These are phyloP conservation scores for Centrapalus pauciflorus DNA, from an alignment of 129 eudicot species.

Conservation along the genomic window DNA sequence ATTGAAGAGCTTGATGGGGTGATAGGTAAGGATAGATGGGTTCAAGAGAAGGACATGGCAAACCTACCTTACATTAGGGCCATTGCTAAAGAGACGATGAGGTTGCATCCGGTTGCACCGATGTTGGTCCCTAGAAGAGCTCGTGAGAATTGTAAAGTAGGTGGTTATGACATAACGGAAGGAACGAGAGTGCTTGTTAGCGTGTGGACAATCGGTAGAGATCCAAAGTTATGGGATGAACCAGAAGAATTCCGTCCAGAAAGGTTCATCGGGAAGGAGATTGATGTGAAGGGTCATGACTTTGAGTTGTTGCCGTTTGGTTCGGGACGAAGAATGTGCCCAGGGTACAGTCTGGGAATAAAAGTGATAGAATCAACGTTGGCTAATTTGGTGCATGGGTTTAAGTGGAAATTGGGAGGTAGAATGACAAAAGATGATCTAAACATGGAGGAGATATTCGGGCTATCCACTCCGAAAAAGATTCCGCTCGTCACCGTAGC, in stretches of 20 bases:
- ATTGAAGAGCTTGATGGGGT: conserved; percentile 43
- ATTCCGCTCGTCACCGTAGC: conserved; percentile 34
- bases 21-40: conserved; percentile 27
- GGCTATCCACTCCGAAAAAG: conserved; percentile 53
- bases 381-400: conserved; percentile 60
- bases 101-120: conserved; percentile 41
- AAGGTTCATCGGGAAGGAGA: conserved; percentile 34
- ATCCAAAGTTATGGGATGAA: conserved; percentile 41
- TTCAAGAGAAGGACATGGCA: conserved; percentile 38
- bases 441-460: conserved; percentile 53
- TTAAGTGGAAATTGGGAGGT: conserved; percentile 39
- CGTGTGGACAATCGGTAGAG: conserved; percentile 48
- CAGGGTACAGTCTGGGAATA: conserved; percentile 34
- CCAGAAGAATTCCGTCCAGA: conserved; percentile 46
- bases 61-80: conserved; percentile 32
- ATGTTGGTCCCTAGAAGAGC: conserved; percentile 38
- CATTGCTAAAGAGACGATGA: conserved; percentile 36
- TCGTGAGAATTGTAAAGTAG: conserved; percentile 37
- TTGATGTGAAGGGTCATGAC: conserved; percentile 41
- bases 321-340: conserved; percentile 53
- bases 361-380: conserved; percentile 46
- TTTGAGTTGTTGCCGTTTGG: conserved; percentile 48
- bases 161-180: conserved; percentile 34
- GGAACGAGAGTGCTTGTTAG: conserved; percentile 40
- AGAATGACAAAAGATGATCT: conserved; percentile 27